phyloP scores from a whole-genome alignment of 768 basidiomycete genomes.

The Lactifluus volemus region DNA sequence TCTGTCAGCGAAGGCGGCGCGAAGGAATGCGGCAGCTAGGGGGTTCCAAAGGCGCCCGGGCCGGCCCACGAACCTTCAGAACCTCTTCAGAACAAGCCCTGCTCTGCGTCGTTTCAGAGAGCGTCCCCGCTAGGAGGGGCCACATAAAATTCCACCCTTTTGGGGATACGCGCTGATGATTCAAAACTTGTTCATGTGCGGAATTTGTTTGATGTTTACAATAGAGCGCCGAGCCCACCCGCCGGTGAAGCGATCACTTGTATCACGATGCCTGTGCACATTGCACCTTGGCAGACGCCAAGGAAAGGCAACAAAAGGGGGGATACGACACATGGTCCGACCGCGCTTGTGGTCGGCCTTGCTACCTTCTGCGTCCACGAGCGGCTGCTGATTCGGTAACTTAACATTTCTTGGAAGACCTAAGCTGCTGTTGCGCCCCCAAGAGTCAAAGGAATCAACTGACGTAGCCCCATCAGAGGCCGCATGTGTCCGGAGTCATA shows the following conservation, averaged over 20 bases:
- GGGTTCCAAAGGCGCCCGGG: not conserved
- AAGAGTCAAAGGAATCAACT: not conserved
- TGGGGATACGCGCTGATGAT: not conserved
- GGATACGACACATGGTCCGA: not conserved
- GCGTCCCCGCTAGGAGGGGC: not conserved
- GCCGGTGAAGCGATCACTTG: not conserved
- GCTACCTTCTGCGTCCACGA: not conserved
- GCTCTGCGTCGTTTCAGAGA: not conserved
- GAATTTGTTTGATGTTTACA: not conserved
- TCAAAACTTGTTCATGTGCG: not conserved
- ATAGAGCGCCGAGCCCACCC: not conserved
- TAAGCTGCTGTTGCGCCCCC: not conserved
- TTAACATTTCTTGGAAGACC: not conserved
- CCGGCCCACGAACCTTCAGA: not conserved
- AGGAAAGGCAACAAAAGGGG: not conserved
- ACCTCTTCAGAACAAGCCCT: not conserved
- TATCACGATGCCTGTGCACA: not conserved
- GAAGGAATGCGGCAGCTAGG: not conserved
- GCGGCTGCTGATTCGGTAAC: not conserved
- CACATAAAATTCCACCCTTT: not conserved
- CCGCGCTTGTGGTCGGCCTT: conserved; percentile 1
- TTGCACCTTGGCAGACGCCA: not conserved
- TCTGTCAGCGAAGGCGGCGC: not conserved
- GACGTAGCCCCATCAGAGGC: not conserved
- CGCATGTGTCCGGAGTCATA: not conserved